phyloP scores from a whole-genome alignment of 176 grass and related monocot species.

The Canna indica region DNA sequence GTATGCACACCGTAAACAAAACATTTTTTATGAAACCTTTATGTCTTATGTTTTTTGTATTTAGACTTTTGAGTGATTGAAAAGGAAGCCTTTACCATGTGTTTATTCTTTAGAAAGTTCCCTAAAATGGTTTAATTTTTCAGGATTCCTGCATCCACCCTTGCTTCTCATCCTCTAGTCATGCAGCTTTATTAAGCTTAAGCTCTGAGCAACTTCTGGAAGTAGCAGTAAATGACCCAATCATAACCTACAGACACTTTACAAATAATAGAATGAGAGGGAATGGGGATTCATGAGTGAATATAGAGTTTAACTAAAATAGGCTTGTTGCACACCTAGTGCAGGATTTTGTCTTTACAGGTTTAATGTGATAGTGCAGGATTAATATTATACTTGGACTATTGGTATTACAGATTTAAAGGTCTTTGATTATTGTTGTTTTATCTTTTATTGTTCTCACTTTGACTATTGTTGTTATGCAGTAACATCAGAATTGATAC shows the following conservation, averaged over 20 bases:
- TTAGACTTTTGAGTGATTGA: background rate
- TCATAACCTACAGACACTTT: too few species aligned
- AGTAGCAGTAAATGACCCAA: slow-evolving; percentile 61
- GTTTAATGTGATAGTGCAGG: background rate
- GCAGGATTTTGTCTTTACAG: background rate
- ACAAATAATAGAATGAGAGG: too few species aligned
- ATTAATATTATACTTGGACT: background rate
- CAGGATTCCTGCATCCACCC: slow-evolving; percentile 60
- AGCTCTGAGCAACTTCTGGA: slow-evolving; percentile 76
- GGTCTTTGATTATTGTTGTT: background rate
- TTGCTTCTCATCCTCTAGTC: slow-evolving; percentile 87
- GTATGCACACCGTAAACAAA: slow-evolving; percentile 39
- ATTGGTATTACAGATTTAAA: background rate
- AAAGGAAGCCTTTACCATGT: background rate
- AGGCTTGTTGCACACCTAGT: background rate
- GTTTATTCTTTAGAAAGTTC: background rate
- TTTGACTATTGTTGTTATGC: slow-evolving; percentile 12
- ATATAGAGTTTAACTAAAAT: too few species aligned
- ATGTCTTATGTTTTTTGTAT: background rate
- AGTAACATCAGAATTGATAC: slow-evolving; percentile 97
- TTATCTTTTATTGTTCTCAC: background rate
- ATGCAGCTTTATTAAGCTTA: slow-evolving; percentile 57
- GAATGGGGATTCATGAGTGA: too few species aligned
- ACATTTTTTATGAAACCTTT: slow-evolving; percentile 1
- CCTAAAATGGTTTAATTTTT: slow-evolving; percentile 22